Conservation (phyloP, 1,284 basidiomycete genomes). For the Serendipita sp. region DNA sequence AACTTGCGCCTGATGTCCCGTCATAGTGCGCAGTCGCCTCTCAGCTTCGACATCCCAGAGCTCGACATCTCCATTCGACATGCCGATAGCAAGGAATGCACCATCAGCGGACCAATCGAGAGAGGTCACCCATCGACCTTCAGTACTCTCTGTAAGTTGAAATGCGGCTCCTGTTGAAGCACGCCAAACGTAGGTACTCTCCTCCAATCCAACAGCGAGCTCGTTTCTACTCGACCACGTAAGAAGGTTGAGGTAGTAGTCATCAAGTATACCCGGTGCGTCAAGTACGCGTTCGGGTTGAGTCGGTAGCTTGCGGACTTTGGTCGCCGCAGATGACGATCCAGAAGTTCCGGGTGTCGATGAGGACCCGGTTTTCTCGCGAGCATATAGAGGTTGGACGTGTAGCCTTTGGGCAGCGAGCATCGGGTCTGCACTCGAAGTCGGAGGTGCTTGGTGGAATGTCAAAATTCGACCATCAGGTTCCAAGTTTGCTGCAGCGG, state of each 20-base stretch:
- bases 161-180: conserved; percentile 78
- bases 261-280: conserved; percentile 70
- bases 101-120: conserved; percentile 84
- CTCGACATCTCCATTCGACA: conserved; percentile 78
- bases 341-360: conserved; percentile 30
- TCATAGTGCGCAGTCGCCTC: conserved; percentile 78
- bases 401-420: conserved; percentile 59
- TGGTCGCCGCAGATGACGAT: conserved; percentile 43
- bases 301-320: conserved; percentile 65
- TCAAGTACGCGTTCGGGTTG: conserved; percentile 85
- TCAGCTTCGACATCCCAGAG: conserved; percentile 87
- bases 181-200: conserved; percentile 82
- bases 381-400: conserved; percentile 56
- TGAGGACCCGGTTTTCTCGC: conserved; percentile 25
- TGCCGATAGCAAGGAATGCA: conserved; percentile 73
- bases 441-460: conserved; percentile 63
- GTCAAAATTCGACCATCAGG: conserved; percentile 43
- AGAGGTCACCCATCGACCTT: conserved; percentile 60
- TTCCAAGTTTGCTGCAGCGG: conserved; percentile 3
- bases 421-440: conserved; percentile 49
- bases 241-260: conserved; percentile 93
- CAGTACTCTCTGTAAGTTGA: conserved; percentile 61
- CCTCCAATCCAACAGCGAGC: conserved; percentile 76
- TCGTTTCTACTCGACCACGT: conserved; percentile 81
- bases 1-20: conserved; percentile 67